Conservation (phyloP, 2,329 filamentous ascomycete species). For the Sphaerostilbella broomeana region DNA sequence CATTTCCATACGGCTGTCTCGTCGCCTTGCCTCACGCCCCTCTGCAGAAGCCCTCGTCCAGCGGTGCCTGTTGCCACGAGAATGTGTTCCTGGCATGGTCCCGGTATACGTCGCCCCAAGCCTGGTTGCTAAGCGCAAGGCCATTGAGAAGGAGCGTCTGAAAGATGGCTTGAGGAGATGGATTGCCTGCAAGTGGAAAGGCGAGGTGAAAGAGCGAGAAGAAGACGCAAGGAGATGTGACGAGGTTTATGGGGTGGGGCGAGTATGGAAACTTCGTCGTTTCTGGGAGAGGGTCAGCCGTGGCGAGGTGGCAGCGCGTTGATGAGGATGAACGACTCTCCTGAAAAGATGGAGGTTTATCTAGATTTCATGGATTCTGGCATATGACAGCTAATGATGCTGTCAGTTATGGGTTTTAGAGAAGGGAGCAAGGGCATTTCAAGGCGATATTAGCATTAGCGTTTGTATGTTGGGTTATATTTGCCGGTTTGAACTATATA, state of each 20-base stretch:
- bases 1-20: constrained; percentile 58
- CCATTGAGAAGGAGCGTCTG: constrained; percentile 59
- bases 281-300: constrained; percentile 60
- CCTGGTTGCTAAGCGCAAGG: constrained; percentile 55
- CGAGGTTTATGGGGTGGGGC: constrained; percentile 45
- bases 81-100: constrained; percentile 48
- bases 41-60: constrained; percentile 54
- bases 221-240: constrained; percentile 42
- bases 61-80: constrained; percentile 57
- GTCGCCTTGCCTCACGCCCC: constrained; percentile 53
- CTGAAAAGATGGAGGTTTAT: background rate
- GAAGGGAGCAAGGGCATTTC: background rate
- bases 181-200: constrained; percentile 53
- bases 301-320: constrained; percentile 26
- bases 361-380: too few species aligned
- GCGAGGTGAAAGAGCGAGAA: constrained; percentile 44
- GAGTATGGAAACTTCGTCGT: constrained; percentile 54
- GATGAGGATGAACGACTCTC: background rate
- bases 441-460: background rate
- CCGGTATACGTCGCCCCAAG: constrained; percentile 46
- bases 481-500: too few species aligned
- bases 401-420: too few species aligned
- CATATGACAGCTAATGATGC: too few species aligned
- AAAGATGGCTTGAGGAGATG: constrained; percentile 61
- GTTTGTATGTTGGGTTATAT: too few species aligned